Conservation (phyloP, 2,329 filamentous ascomycete species). For the Colletotrichum sp. region DNA sequence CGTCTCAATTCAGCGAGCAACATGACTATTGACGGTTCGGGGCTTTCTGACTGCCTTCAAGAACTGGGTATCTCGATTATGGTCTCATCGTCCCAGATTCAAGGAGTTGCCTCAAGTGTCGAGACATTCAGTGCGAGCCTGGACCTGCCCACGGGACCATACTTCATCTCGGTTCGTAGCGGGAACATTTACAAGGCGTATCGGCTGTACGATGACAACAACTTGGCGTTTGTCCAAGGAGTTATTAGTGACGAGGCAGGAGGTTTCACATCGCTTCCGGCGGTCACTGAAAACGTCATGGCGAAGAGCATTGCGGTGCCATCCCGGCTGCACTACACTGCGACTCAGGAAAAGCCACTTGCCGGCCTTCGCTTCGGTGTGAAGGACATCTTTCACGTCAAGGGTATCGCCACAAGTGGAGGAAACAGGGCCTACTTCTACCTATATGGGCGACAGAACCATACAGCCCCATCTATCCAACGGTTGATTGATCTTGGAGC, state of each 20-base stretch:
- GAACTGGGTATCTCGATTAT: neutral
- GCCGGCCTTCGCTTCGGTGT: constrained; percentile 56
- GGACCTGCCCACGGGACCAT: neutral
- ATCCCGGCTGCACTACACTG: constrained; percentile 54
- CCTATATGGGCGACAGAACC: constrained; percentile 50
- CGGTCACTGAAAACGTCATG: neutral
- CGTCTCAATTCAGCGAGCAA: neutral
- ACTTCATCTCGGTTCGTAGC: neutral
- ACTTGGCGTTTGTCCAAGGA: neutral
- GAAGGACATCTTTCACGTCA: constrained; percentile 64
- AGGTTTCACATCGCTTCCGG: neutral
- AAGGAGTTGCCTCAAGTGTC: neutral
- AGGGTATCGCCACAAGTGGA: constrained; percentile 54
- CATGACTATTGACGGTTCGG: neutral
- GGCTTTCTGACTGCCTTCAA: neutral
- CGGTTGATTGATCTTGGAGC: constrained; percentile 62
- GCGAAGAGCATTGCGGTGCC: constrained; percentile 40
- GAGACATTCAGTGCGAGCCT: neutral
- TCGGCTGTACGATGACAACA: neutral
- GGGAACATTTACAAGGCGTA: neutral
- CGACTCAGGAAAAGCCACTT: constrained; percentile 44
- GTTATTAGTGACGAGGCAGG: neutral
- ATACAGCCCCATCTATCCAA: constrained; percentile 56
- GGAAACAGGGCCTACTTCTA: constrained; percentile 61
- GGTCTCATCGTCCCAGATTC: neutral